Conservation (phyloP, 352 stramenopile species). For the Globisporangium nagaii region DNA sequence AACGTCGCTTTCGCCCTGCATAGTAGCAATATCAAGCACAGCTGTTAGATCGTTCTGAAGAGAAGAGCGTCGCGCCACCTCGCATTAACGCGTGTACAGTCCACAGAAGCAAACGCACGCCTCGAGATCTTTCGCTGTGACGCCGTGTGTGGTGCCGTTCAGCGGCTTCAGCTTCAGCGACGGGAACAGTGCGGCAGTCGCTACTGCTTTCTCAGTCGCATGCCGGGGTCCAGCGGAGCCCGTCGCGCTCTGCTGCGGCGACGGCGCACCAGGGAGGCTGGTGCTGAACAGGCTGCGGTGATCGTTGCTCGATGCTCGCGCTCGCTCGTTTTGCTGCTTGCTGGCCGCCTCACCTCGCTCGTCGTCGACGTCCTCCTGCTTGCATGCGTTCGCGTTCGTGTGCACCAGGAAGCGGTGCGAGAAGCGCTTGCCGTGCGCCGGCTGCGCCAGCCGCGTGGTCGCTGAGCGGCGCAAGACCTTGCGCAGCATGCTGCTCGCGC, state of each 20-base stretch:
- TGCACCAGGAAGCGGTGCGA: conserved; percentile 6
- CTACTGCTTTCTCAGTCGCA: neutral
- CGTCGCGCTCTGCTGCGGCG: neutral
- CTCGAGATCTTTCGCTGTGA: conserved; percentile 10
- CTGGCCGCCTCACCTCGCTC: neutral
- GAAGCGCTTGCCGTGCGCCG: neutral
- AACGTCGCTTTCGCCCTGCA: conserved; percentile 13
- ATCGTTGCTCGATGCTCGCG: neutral
- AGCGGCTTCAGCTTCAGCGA: neutral
- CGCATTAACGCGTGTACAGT: no score
- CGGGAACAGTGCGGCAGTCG: neutral
- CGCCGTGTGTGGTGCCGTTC: neutral
- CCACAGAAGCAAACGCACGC: conserved; percentile 1
- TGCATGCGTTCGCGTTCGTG: conserved; percentile 15
- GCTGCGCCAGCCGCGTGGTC: neutral
- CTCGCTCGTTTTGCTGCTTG: neutral
- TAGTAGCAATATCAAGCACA: neutral
- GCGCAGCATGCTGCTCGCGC: conserved; percentile 8
- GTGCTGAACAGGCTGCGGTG: conserved; percentile 8
- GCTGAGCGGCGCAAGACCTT: conserved; percentile 12
- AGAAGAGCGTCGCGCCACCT: no score
- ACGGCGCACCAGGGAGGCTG: neutral
- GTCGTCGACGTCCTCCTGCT: conserved; percentile 8
- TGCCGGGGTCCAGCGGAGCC: neutral
- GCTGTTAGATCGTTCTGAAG: neutral